Evolutionary conservation across 2,329 filamentous ascomycete species (phyloP).

Genomic region (Monosporascus ibericus): DNA sequence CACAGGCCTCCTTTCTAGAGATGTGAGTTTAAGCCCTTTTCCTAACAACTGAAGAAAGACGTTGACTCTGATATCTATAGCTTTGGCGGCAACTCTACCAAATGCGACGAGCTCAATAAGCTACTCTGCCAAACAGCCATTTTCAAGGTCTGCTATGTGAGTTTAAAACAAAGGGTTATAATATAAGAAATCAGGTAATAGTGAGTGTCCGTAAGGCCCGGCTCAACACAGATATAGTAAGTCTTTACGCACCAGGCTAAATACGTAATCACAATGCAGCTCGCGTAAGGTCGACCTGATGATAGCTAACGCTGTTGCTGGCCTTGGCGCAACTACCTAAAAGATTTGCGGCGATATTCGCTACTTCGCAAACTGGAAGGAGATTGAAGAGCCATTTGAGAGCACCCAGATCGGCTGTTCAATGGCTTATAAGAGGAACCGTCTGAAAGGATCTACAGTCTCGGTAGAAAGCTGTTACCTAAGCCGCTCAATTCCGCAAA

Average conservation of each 20-base stretch:
- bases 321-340: constrained; percentile 72
- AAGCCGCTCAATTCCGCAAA: constrained; percentile 44
- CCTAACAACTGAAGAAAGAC: too few relatives aligned
- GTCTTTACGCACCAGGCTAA: too few relatives aligned
- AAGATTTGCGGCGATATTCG: constrained; percentile 71
- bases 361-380: constrained; percentile 70
- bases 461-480: constrained; percentile 26
- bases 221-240: constrained; percentile 42
- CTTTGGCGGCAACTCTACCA: constrained; percentile 42
- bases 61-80: constrained; percentile 19
- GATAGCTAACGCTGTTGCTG: constrained; percentile 73
- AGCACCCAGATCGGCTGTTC: constrained; percentile 15
- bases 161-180: not conserved
- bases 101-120: constrained; percentile 49
- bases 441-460: constrained; percentile 26
- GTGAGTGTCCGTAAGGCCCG: too few relatives aligned
- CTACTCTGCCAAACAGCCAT: constrained; percentile 49
- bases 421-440: not conserved
- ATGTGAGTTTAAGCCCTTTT: not conserved
- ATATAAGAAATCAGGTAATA: too few relatives aligned
- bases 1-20: constrained; percentile 68
- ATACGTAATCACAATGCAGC: constrained; percentile 13
- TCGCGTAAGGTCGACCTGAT: constrained; percentile 77
- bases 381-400: constrained; percentile 73
- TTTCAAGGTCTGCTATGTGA: constrained; percentile 43